Percentiles rank a stretch among this genome's conserved stretches.
phyloP scores from a whole-genome alignment of 2,329 filamentous ascomycete genomes.

The Neospermospora avenae region DNA sequence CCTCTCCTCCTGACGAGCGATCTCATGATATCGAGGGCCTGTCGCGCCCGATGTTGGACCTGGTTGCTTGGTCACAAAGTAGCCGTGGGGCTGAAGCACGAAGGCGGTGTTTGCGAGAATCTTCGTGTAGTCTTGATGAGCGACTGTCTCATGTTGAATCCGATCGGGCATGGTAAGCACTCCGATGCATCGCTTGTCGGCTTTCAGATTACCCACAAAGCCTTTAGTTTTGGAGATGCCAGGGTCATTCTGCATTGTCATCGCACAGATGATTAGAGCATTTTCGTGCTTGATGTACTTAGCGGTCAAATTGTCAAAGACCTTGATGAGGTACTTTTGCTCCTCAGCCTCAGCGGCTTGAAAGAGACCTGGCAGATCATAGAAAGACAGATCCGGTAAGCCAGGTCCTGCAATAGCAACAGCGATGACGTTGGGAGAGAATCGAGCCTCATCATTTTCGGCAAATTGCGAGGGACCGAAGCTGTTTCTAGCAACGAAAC shows the following conservation, averaged over 20 bases:
- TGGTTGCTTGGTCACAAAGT: slow-evolving; percentile 68
- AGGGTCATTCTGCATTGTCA: slow-evolving; percentile 75
- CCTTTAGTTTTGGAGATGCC: slow-evolving; percentile 70
- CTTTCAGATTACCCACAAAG: slow-evolving; percentile 56
- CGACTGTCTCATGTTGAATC: slow-evolving; percentile 50
- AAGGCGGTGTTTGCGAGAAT: slow-evolving; percentile 62
- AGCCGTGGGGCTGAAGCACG: slow-evolving; percentile 62
- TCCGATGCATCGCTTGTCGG: slow-evolving; percentile 61
- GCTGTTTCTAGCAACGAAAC: slow-evolving; percentile 35
- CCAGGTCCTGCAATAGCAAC: slow-evolving; percentile 70
- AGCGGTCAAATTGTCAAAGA: slow-evolving; percentile 68
- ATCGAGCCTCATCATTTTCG: slow-evolving; percentile 51
- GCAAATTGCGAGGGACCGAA: background rate
- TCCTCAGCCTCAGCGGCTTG: slow-evolving; percentile 61
- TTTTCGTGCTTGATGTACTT: slow-evolving; percentile 67
- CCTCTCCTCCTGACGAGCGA: background rate
- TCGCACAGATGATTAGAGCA: slow-evolving; percentile 73
- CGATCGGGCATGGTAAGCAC: slow-evolving; percentile 81
- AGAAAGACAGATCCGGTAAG: slow-evolving; percentile 75
- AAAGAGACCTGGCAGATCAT: slow-evolving; percentile 82
- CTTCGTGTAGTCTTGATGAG: slow-evolving; percentile 55
- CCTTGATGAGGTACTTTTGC: slow-evolving; percentile 61
- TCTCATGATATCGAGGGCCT: background rate
- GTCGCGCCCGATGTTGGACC: background rate
- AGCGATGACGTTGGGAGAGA: slow-evolving; percentile 78